A percentile compares a stretch with the other conserved stretches of the same genome.
Conservation (phyloP, 1,284 basidiomycete species). For the Trichosporon inkin region DNA sequence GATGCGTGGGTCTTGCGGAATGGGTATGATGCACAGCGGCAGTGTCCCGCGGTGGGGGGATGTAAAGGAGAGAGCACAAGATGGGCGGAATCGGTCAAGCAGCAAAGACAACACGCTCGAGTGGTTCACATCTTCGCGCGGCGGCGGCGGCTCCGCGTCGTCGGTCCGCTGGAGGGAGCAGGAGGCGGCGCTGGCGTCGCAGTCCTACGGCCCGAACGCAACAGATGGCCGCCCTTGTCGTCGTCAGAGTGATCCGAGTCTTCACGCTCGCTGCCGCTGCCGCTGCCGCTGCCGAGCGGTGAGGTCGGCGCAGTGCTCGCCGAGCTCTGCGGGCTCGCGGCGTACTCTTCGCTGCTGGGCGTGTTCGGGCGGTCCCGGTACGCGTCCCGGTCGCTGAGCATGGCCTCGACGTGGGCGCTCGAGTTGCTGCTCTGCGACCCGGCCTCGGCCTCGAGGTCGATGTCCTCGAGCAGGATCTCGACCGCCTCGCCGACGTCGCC, state of each 20-base stretch:
- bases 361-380: conserved; percentile 13
- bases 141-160: conserved; percentile 2
- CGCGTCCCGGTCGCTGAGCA: conserved; percentile 10
- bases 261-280: conserved; percentile 12
- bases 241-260: conserved; percentile 1
- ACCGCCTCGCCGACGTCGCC: conserved; percentile 39
- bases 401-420: conserved; percentile 2
- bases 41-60: not conserved
- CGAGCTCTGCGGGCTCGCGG: conserved; percentile 8
- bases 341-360: conserved; percentile 10
- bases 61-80: too few species aligned
- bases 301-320: conserved; percentile 17
- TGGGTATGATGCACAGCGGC: not conserved
- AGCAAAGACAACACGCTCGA: not conserved
- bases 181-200: not conserved
- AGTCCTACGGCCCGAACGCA: conserved; percentile 1
- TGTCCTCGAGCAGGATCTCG: conserved; percentile 40
- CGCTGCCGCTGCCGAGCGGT: conserved; percentile 13
- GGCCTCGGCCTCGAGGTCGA: conserved; percentile 24
- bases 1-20: not conserved
- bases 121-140: conserved; percentile 3
- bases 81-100: not conserved
- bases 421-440: conserved; percentile 9
- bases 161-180: not conserved
- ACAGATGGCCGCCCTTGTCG: conserved; percentile 2